Percentiles rank a stretch among this genome's conserved stretches.
phyloP scores from a whole-genome alignment of 306 rosid genomes.

The Sphenostylis stenocarpa region DNA sequence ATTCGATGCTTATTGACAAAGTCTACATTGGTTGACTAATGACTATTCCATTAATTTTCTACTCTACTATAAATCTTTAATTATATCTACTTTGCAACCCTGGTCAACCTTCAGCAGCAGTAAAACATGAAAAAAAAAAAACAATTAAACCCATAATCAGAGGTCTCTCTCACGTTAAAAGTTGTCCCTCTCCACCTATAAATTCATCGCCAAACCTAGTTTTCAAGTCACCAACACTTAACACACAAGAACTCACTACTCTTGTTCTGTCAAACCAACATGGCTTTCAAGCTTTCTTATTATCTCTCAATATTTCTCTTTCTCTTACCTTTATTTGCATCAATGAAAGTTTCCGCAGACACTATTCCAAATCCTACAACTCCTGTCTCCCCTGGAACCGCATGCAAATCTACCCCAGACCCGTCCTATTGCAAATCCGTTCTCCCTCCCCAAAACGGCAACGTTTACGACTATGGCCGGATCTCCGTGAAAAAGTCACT shows the following conservation, averaged over 20 bases:
- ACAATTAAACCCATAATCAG: background rate
- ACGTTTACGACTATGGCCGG: constrained; percentile 64
- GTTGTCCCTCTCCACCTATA: constrained; percentile 29
- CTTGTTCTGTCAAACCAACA: background rate
- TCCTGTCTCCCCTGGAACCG: constrained; percentile 38
- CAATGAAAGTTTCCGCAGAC: constrained; percentile 27
- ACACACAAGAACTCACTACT: background rate
- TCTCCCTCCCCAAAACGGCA: constrained; percentile 56
- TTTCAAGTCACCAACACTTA: constrained; percentile 18
- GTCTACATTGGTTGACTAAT: constrained; percentile 15
- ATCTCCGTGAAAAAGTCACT: constrained; percentile 60
- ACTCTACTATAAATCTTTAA: background rate
- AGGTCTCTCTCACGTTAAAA: background rate
- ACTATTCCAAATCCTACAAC: constrained; percentile 28
- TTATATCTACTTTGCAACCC: background rate
- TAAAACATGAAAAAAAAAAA: background rate
- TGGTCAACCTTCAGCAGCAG: constrained; percentile 17
- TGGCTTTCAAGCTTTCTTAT: constrained; percentile 38
- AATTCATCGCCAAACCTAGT: constrained; percentile 8
- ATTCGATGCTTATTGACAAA: background rate
- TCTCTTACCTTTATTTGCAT: constrained; percentile 9
- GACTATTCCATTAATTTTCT: background rate
- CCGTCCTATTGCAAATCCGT: constrained; percentile 72
- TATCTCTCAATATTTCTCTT: constrained; percentile 23
- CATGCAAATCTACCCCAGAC: constrained; percentile 72